Evolutionary conservation across 352 stramenopile species (phyloP).

Genomic region (Thalassiosira sp.): DNA sequence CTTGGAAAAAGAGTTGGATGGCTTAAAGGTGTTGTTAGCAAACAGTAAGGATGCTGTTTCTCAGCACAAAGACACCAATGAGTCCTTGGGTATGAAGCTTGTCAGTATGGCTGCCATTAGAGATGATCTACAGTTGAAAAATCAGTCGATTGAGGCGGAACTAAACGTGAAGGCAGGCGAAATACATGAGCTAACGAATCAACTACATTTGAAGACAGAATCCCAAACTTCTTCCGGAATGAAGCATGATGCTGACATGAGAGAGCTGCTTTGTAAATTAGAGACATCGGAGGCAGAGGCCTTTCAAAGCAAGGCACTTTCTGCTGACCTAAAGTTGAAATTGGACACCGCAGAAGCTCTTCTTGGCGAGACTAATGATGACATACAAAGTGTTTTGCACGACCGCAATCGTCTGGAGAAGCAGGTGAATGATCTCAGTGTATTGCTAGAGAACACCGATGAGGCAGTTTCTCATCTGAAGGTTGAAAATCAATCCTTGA

Average conservation of each 20-base stretch:
- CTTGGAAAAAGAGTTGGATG: slow-evolving; percentile 2
- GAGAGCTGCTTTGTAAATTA: slow-evolving; percentile 1
- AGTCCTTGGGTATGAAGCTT: slow-evolving; percentile 10
- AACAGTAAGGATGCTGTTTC: not conserved
- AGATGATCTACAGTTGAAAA: slow-evolving; percentile 12
- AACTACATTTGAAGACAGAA: not conserved
- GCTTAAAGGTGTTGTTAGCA: not conserved
- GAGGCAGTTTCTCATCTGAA: not conserved
- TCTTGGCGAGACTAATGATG: too few relatives aligned
- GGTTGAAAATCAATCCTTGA: not conserved
- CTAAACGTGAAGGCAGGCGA: slow-evolving; percentile 9
- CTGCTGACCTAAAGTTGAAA: slow-evolving; percentile 21
- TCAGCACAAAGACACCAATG: slow-evolving; percentile 1
- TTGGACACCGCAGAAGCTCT: slow-evolving; percentile 19
- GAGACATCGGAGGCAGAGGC: slow-evolving; percentile 5
- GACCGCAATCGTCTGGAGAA: slow-evolving; percentile 6
- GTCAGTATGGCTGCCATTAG: not conserved
- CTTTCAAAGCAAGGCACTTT: not conserved
- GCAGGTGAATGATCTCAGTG: slow-evolving; percentile 15
- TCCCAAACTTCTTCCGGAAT: not conserved
- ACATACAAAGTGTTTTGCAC: too few relatives aligned
- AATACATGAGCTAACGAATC: not conserved
- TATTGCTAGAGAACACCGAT: slow-evolving; percentile 1
- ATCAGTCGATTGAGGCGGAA: not conserved
- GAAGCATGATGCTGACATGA: not conserved